phyloP scores from a whole-genome alignment of 1,139 yeast genomes.

The Lodderomyces pseudojiufengensis region DNA sequence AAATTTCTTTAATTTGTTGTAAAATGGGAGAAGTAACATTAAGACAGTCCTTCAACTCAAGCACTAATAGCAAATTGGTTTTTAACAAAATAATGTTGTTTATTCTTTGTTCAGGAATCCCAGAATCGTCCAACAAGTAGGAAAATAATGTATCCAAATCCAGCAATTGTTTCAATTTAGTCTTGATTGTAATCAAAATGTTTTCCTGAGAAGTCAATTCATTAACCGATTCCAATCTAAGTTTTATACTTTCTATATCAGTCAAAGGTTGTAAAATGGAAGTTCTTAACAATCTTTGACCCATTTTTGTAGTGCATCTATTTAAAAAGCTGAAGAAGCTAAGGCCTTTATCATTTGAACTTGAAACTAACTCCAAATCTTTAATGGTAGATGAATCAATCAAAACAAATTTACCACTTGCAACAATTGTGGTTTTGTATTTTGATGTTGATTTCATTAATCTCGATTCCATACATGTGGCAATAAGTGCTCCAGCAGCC shows the following conservation, averaged over 20 bases:
- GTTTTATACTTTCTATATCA: constrained; percentile 25
- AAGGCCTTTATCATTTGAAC: constrained; percentile 22
- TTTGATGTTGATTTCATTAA: constrained; percentile 16
- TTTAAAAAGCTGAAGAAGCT: constrained; percentile 34
- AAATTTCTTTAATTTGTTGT: constrained; percentile 25
- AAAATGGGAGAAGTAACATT: constrained; percentile 16
- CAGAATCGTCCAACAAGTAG: constrained; percentile 13
- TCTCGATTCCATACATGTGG: constrained; percentile 15
- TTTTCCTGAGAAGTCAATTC: constrained; percentile 23
- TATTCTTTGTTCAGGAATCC: constrained; percentile 29
- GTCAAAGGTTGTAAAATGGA: constrained; percentile 45
- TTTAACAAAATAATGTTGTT: constrained; percentile 37
- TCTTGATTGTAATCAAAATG: constrained; percentile 16
- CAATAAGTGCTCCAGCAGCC: constrained; percentile 33
- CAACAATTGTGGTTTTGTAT: constrained; percentile 33
- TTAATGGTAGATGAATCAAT: constrained; percentile 34
- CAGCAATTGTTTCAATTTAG: constrained; percentile 22
- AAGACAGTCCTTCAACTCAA: constrained; percentile 14
- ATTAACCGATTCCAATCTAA: constrained; percentile 31
- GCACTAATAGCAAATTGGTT: constrained; percentile 21
- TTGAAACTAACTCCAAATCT: constrained; percentile 35
- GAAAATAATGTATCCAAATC: constrained; percentile 37
- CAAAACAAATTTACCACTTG: constrained; percentile 39
- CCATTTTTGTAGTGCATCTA: constrained; percentile 43
- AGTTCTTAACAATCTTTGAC: constrained; percentile 33